phyloP scores from a whole-genome alignment of 192 early-diverging fungal species.

The Coemansia sp. region DNA sequence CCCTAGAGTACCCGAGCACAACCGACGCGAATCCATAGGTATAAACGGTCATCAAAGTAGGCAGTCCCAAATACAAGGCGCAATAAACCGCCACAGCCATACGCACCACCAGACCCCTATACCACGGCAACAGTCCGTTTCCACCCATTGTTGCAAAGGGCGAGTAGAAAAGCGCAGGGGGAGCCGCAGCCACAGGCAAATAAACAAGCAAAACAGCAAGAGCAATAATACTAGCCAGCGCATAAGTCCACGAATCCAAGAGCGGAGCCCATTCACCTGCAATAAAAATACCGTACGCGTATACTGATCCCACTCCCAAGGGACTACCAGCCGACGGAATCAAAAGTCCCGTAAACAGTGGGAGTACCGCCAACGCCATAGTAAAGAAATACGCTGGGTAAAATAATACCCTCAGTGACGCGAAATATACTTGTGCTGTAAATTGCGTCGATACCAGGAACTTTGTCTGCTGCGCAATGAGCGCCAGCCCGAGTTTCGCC shows the following conservation, averaged over 20 bases:
- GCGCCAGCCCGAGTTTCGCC: slow-evolving; percentile 23
- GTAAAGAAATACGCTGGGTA: slow-evolving; percentile 61
- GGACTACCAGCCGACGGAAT: slow-evolving; percentile 58
- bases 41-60: slow-evolving; percentile 35
- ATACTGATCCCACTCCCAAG: slow-evolving; percentile 56
- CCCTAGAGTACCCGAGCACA: slow-evolving; percentile 33
- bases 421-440: slow-evolving; percentile 44
- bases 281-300: slow-evolving; percentile 60
- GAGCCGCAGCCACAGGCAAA: slow-evolving; percentile 38
- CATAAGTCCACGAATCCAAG: slow-evolving; percentile 53
- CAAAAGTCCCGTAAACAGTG: slow-evolving; percentile 73
- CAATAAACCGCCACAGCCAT: slow-evolving; percentile 22
- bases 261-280: slow-evolving; percentile 49
- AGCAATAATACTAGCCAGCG: slow-evolving; percentile 33
- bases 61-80: slow-evolving; percentile 25
- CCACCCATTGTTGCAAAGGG: neutral
- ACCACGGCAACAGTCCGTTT: slow-evolving; percentile 28
- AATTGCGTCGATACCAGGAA: slow-evolving; percentile 56
- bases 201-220: slow-evolving; percentile 46
- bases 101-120: slow-evolving; percentile 20
- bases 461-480: slow-evolving; percentile 37
- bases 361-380: slow-evolving; percentile 57
- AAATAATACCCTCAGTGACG: slow-evolving; percentile 48
- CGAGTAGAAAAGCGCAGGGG: slow-evolving; percentile 39
- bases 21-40: slow-evolving; percentile 42